A percentile compares a stretch with the other conserved stretches of the same genome.
Evolutionary conservation across 2,329 filamentous ascomycete species (phyloP).

Genomic region (Phyllachora maydis): DNA sequence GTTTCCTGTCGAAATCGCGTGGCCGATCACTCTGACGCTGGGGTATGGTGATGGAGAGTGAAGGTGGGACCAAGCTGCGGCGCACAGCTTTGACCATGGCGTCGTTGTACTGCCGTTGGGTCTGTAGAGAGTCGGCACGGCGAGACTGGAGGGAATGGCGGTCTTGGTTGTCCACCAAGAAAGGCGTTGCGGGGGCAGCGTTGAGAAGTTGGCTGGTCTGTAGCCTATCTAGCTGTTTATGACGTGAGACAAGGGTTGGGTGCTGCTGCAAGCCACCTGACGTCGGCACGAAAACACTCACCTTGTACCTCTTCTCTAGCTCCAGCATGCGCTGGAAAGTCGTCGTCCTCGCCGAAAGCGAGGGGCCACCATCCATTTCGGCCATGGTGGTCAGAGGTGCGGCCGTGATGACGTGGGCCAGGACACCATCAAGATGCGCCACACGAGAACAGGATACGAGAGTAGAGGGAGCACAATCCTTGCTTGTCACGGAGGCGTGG

Average conservation of each 20-base stretch:
- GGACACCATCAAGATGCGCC: no score
- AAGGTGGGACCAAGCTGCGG: constrained; percentile 6
- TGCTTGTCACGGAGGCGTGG: no score
- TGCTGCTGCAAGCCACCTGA: constrained; percentile 1
- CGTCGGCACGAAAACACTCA: constrained; percentile 12
- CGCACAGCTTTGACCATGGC: constrained; percentile 7
- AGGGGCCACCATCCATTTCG: constrained; percentile 6
- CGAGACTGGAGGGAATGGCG: constrained; percentile 7
- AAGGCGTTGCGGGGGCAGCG: constrained; percentile 3
- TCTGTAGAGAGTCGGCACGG: constrained; percentile 7
- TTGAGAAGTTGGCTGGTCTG: constrained; percentile 5
- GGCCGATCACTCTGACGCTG: constrained; percentile 2
- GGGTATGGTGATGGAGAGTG: constrained; percentile 13
- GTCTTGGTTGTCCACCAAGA: constrained; percentile 2
- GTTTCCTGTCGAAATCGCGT: no score
- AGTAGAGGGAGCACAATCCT: no score
- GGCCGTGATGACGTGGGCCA: no score
- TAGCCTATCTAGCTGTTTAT: constrained; percentile 10
- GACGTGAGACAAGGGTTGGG: constrained; percentile 5
- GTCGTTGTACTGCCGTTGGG: constrained; percentile 6
- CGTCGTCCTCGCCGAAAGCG: constrained; percentile 20
- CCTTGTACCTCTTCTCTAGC: constrained; percentile 35
- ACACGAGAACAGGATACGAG: no score
- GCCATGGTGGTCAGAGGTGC: constrained; percentile 3
- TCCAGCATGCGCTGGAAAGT: constrained; percentile 39